phyloP scores from a whole-genome alignment of 148 eudicot genomes.

The Amaranthus cruentus region DNA sequence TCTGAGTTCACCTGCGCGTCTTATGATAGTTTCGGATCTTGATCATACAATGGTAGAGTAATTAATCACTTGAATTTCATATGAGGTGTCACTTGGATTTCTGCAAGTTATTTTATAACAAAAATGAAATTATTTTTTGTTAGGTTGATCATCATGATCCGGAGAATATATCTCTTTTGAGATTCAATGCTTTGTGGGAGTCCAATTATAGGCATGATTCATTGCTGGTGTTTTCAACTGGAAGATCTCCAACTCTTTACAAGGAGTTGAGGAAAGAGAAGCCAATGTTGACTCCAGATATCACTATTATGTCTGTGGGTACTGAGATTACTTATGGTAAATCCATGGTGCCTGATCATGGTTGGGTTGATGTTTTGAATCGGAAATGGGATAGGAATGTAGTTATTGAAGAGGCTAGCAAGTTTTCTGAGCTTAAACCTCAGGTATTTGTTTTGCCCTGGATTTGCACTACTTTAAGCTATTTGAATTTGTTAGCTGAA shows the following conservation, averaged over 20 bases:
- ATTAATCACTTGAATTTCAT: neutral
- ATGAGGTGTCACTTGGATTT: neutral
- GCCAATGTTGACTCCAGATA: constrained; percentile 70
- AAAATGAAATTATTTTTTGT: constrained; percentile 6
- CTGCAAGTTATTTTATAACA: neutral
- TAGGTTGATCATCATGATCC: constrained; percentile 79
- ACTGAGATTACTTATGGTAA: constrained; percentile 76
- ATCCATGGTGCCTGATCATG: constrained; percentile 59
- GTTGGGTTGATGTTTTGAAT: constrained; percentile 55
- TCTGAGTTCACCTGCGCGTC: constrained; percentile 42
- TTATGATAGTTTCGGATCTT: constrained; percentile 74
- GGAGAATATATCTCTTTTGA: constrained; percentile 51
- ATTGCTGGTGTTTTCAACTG: constrained; percentile 64
- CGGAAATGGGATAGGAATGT: constrained; percentile 55
- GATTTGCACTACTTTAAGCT: neutral
- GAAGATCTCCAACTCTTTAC: constrained; percentile 62
- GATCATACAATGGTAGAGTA: constrained; percentile 68
- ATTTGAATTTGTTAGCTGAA: neutral
- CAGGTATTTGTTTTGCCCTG: constrained; percentile 36
- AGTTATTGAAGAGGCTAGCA: constrained; percentile 50
- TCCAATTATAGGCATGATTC: constrained; percentile 66
- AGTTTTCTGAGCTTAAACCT: constrained; percentile 55
- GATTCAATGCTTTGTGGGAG: constrained; percentile 73
- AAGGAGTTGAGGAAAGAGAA: constrained; percentile 63
- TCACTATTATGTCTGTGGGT: constrained; percentile 71